These are phyloP conservation scores for Verruconis gallopava DNA, from an alignment of 2,329 filamentous ascomycete species.

Conservation along the genomic window DNA sequence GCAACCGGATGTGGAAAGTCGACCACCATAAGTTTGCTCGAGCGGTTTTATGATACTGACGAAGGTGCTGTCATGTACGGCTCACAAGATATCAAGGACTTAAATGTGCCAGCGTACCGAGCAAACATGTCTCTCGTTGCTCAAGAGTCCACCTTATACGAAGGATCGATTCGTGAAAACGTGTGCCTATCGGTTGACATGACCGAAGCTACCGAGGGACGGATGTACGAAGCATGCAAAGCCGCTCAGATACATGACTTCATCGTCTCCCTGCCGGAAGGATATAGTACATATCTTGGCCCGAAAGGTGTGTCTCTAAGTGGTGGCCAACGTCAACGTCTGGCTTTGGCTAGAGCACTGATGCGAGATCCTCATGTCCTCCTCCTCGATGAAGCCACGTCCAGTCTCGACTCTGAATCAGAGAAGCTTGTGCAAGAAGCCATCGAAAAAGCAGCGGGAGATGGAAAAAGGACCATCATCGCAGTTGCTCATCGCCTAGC, in stretches of 20 bases:
- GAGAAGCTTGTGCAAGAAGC: conserved; percentile 24
- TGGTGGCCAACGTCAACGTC: conserved; percentile 25
- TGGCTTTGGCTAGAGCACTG: conserved; percentile 22
- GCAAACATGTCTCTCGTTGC: conserved; percentile 30
- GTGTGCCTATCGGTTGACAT: conserved; percentile 21
- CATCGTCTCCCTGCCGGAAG: conserved; percentile 22
- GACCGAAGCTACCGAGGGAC: conserved; percentile 15
- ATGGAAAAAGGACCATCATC: conserved; percentile 20
- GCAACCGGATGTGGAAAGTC: conserved; percentile 61
- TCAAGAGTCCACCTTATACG: conserved; percentile 35
- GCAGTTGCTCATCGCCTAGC: conserved; percentile 25
- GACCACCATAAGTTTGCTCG: conserved; percentile 49
- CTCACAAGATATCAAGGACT: conserved; percentile 22
- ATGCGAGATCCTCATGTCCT: conserved; percentile 21
- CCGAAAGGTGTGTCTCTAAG: conserved; percentile 23
- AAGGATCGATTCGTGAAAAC: conserved; percentile 29
- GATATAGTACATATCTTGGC: conserved; percentile 23
- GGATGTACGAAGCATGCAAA: conserved; percentile 21
- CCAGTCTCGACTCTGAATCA: conserved; percentile 20
- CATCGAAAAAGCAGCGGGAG: conserved; percentile 21
- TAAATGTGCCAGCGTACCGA: conserved; percentile 28
- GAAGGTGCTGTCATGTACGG: conserved; percentile 50
- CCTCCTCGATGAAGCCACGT: conserved; percentile 25
- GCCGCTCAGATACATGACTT: conserved; percentile 28
- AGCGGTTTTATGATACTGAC: conserved; percentile 54